Base-by-base conservation (phyloP, 1,139 yeast genomes). In the Meyerozyma elateridarum region DNA sequence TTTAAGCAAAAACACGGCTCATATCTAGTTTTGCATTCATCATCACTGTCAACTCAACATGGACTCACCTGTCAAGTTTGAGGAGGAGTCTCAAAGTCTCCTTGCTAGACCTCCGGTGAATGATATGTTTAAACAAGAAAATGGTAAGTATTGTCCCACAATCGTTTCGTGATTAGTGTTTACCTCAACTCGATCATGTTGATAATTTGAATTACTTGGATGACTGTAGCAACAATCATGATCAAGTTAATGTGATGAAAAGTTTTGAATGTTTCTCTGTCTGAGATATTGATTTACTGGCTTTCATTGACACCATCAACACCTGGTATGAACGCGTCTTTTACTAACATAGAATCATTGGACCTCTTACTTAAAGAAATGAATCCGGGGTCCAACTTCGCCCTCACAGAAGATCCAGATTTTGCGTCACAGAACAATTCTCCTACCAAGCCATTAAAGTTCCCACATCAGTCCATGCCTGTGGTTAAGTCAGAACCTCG, bases 361-460 rank as follows among this genome's bases (percentile, higher is more conserved):
- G 61, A 56, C 31, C 35, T 52, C 32, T 45, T 56, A 13, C 44
- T 56, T 31, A 46, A 48, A 32, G 59, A 56, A 42, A 46, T 56
- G 43, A 48, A 52, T 35, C n/a, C n/a, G n/a, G n/a, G n/a, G n/a
- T 40, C 37, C 31, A 47, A 48, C 25, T 41, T 43, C 13, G 24
- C 34, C 16, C 25, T 32, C 11, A 12, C 39, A 9, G 31, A 32
- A 13, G 34, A 30, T 29, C 14, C 26, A 19, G 36, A 18, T 26
- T 22, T 42, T 4, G 22, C 44, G 4, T 45, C 52, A 15, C 33
- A 48, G 14, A 37, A 41, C 20, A 53, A 46, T 24, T 59, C 65
- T 3, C 68, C 68, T n/a, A 57, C 59, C 9, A 61, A 60, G 37
- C 70, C 67, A 7, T 51, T 59, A 20, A 52, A 52, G 20, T 57